phyloP scores from a whole-genome alignment of 805 yeast genomes.

The Lipomyces spencermartinsiae region DNA sequence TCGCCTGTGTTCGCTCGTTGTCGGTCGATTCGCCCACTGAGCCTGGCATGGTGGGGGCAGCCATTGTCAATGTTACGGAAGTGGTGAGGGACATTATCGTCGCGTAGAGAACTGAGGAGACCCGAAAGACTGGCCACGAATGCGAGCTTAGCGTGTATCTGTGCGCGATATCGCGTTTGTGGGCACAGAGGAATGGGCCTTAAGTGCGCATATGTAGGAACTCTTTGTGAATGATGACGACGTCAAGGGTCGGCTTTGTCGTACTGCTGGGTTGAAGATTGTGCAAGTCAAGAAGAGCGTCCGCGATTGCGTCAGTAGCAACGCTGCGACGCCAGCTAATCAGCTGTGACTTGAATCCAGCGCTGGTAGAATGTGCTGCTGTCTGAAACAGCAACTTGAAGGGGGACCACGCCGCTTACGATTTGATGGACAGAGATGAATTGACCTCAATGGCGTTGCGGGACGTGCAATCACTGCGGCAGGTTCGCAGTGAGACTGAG shows the following conservation, averaged over 20 bases:
- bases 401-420: background rate
- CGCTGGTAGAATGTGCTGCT: background rate
- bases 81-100: slow-evolving; percentile 12
- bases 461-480: too few species aligned
- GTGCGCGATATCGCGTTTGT: background rate
- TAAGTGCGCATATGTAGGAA: background rate
- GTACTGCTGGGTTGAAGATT: background rate
- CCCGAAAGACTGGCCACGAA: background rate
- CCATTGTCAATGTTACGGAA: slow-evolving; percentile 2
- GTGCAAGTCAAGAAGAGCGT: background rate
- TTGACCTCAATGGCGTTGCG: too few species aligned
- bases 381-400: background rate
- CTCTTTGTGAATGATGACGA: background rate
- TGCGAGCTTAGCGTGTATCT: background rate
- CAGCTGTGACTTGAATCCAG: background rate
- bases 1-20: slow-evolving; percentile 18
- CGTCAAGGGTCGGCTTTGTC: background rate
- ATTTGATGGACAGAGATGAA: too few species aligned
- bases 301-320: background rate
- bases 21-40: background rate
- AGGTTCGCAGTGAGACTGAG: too few species aligned
- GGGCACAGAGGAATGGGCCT: background rate
- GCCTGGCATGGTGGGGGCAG: slow-evolving; percentile 14
- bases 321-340: background rate
- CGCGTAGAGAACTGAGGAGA: background rate